Evolutionary conservation across 2,329 filamentous ascomycete species (phyloP), one percentile per base, ranked within the genome.

Genomic region (Blastomyces silverae): DNA sequence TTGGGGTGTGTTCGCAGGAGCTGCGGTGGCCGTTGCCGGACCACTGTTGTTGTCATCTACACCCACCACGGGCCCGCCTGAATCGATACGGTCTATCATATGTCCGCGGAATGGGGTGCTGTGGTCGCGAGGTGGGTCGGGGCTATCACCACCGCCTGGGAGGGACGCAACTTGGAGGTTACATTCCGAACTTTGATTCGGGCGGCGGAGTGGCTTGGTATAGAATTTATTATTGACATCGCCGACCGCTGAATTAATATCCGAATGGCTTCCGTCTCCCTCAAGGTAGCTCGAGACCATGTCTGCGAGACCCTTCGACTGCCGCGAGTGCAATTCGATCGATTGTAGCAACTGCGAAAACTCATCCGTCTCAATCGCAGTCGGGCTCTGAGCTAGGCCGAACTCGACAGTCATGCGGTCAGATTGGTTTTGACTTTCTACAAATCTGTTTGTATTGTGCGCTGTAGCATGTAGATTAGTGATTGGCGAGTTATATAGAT

Each of bases 31-130:
- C 10, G 1, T 11, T 42, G 15, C 55, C 10, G 39, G 31, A 25
- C 39, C 13, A 61, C 87, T 93, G 71, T 81, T 85, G 37, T 84
- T 93, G 69, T 82, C 96, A 52, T 58, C 20, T 20, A 39, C 20
- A 25, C 20, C 37, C 10, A 58, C 55, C 20, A 83, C 87, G 60
- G 84, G 87, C 22, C 89, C 90, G 0, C 80, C 96, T 64, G 88
- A 39, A 60, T 66, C 64, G 37, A 64, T 48, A 5, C 59, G 48
- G 46, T 69, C 68, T 61, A 69, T 64, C 68, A 69, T 69, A 61
- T 69, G 68, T 20, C 68, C 68, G 28, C 63, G 62, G 50, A 66
- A 65, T n/a, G 56, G n/a, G 44, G 48, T 50, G 42, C 22, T 39
- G 28, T 59, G 61, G 13, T 62, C 64, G 63, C 61, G 65, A 13